phyloP scores from a whole-genome alignment of 805 yeast species.

The Sugiyamaella lignohabitans region DNA sequence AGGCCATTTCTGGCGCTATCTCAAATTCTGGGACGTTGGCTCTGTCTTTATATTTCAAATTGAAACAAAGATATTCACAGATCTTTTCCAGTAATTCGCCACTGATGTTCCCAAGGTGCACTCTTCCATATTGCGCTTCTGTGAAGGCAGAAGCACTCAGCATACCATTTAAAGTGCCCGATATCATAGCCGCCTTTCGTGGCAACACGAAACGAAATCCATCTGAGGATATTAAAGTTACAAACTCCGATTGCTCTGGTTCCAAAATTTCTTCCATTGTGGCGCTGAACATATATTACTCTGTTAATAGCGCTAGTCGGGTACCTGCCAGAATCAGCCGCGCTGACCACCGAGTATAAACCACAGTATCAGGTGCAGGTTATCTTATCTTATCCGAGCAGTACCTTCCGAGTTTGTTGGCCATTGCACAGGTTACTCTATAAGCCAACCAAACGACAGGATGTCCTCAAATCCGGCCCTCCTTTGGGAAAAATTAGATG shows the following conservation, averaged over 20 bases:
- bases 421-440: neutral
- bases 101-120: slow-evolving; percentile 57
- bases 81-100: slow-evolving; percentile 69
- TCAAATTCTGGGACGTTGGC: slow-evolving; percentile 77
- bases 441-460: no score
- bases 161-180: slow-evolving; percentile 59
- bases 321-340: no score
- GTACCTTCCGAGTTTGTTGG: neutral
- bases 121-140: slow-evolving; percentile 52
- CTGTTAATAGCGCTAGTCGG: no score
- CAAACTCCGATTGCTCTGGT: slow-evolving; percentile 25
- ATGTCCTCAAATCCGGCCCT: slow-evolving; percentile 20
- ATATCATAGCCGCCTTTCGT: slow-evolving; percentile 69
- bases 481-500: slow-evolving; percentile 72
- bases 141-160: slow-evolving; percentile 36
- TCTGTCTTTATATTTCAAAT: slow-evolving; percentile 50
- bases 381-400: no score
- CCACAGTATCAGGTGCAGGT: no score
- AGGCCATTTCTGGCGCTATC: slow-evolving; percentile 88
- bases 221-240: slow-evolving; percentile 70
- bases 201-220: slow-evolving; percentile 52
- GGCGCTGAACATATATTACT: no score
- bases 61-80: slow-evolving; percentile 77
- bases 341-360: no score
- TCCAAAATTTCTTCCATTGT: no score